Evolutionary conservation across 495 filamentous ascomycete species (phyloP), one percentile per base, ranked within the genome.

Genomic region (Lindgomyces ingoldianus): DNA sequence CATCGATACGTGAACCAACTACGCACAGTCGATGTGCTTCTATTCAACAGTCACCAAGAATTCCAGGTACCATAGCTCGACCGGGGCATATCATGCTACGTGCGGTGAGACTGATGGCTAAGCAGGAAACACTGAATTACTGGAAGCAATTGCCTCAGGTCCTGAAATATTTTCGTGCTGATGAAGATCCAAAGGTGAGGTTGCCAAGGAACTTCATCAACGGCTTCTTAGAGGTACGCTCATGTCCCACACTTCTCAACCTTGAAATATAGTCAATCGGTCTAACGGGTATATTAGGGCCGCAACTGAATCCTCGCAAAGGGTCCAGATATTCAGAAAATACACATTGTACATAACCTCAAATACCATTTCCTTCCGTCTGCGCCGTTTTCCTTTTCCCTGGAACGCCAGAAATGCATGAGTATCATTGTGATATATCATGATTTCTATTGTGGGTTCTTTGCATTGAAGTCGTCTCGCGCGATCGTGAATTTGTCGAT

Each of bases 101-200:
- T n/a, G n/a, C n/a, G 14, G 14, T 39, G 33, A 6, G 0, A 56
- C 16, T 14, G 30, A 8, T 29, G 39, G 10, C 42, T 22, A 44
- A 18, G 4, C 64, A 96, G 91, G 94, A 98, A 85, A 98, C 91
- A 36, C 84, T 98, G 80, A 98, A 98, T 78, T 98, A 88, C 84
- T 98, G 95, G 94, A 96, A 96, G 79, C 95, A 98, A 79, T 83
- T 93, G 54, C 89, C 90, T 49, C 94, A 98, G 74, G 85, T 98
- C 68, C 90, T 98, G 83, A 96, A 96, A 73, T 98, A 95, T 79
- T 98, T 97, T 83, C 84, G 91, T 70, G 80, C 86, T 74, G 91
- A 96, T 76, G 92, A 96, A 75, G 90, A 96, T 65, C 83, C 86
- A 24, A 85, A 82, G 64, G 88, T 89, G 60, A 84, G 83, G 68